Evolutionary conservation across 2,329 filamentous ascomycete genomes (phyloP).

Genomic region (Colletotrichum shisoi): DNA sequence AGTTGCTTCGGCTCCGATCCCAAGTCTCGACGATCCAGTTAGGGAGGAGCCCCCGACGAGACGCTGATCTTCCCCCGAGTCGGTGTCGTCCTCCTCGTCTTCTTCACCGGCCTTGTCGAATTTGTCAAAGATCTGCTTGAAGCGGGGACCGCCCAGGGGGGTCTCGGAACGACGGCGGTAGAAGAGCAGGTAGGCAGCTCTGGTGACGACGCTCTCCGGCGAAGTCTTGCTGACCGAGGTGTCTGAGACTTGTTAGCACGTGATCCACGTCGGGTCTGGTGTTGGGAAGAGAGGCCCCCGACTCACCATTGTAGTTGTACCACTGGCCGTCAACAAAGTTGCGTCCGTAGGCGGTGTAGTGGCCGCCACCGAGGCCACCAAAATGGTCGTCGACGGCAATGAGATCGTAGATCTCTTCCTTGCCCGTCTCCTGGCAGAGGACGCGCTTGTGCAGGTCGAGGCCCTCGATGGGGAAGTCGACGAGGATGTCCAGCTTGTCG

Average conservation of each 20-base stretch:
- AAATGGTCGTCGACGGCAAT: slow-evolving; percentile 97
- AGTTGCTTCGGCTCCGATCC: slow-evolving; percentile 78
- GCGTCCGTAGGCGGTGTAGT: slow-evolving; percentile 94
- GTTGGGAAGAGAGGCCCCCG: background rate
- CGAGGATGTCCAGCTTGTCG: slow-evolving; percentile 89
- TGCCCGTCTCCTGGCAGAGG: slow-evolving; percentile 79
- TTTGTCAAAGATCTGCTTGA: slow-evolving; percentile 73
- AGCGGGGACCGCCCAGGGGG: slow-evolving; percentile 80
- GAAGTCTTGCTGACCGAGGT: slow-evolving; percentile 72
- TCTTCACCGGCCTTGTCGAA: slow-evolving; percentile 62
- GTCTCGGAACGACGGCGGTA: slow-evolving; percentile 83
- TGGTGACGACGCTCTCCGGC: slow-evolving; percentile 70
- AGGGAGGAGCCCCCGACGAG: slow-evolving; percentile 84
- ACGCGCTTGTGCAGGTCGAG: slow-evolving; percentile 84
- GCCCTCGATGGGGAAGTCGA: slow-evolving; percentile 90
- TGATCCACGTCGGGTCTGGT: background rate
- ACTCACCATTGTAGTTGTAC: slow-evolving; percentile 96
- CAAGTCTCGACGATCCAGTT: slow-evolving; percentile 91
- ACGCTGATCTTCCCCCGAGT: slow-evolving; percentile 83
- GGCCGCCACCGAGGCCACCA: slow-evolving; percentile 89
- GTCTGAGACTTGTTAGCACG: slow-evolving; percentile 66
- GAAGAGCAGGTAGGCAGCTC: slow-evolving; percentile 90
- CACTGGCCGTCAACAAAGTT: slow-evolving; percentile 89
- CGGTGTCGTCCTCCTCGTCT: slow-evolving; percentile 56
- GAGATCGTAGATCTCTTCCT: slow-evolving; percentile 86